Percentiles rank a stretch among this genome's conserved stretches.
Conservation (phyloP, 192 early-diverging fungal species). For the Coemansia sp. region DNA sequence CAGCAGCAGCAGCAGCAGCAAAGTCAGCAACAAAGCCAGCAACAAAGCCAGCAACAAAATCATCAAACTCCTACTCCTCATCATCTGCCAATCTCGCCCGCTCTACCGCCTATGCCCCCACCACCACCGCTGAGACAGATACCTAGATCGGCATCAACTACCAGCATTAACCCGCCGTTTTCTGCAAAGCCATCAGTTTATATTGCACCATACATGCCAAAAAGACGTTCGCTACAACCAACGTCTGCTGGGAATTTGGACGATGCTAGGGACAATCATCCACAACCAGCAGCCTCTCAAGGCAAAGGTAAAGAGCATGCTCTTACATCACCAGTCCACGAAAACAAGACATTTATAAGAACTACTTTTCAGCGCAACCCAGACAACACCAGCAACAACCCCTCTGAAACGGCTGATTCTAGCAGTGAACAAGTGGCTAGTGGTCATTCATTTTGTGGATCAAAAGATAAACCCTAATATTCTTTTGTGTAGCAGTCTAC, state of each 20-base stretch:
- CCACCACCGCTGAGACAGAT: neutral
- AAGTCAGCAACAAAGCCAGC: neutral
- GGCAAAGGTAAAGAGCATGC: neutral
- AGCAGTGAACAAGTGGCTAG: neutral
- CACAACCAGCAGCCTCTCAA: neutral
- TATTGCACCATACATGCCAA: neutral
- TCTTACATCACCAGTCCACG: neutral
- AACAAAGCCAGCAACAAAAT: neutral
- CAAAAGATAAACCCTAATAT: neutral
- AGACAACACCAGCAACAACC: neutral
- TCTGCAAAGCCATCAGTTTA: neutral
- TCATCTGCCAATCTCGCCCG: neutral
- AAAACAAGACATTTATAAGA: neutral
- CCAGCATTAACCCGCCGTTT: neutral
- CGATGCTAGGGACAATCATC: neutral
- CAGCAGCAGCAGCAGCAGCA: neutral
- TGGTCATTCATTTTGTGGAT: neutral
- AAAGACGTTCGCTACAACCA: slow-evolving; percentile 2
- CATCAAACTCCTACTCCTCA: neutral
- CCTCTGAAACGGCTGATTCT: neutral
- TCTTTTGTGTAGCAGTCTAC: neutral
- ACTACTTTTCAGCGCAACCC: neutral
- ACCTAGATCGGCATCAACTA: neutral
- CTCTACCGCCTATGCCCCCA: neutral
- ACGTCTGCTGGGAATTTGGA: neutral